A percentile compares a stretch with the other conserved stretches of the same genome.
Evolutionary conservation across 129 eudicot species (phyloP).

Genomic region (Centrapalus pauciflorus): DNA sequence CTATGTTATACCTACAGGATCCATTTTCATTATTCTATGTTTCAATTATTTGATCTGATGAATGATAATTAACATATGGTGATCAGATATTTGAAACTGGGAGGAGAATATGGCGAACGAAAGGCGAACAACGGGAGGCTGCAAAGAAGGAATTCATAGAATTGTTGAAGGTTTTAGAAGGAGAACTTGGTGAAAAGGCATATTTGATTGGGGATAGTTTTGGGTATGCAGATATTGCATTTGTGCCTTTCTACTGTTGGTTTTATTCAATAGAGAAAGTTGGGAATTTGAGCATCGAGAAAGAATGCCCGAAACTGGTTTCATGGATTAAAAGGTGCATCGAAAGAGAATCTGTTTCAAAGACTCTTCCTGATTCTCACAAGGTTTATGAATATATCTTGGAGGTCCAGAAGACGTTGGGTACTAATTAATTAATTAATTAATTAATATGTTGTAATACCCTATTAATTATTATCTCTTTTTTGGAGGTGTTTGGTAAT

Average conservation of each 20-base stretch:
- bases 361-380: slow-evolving; percentile 9
- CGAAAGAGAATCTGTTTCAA: slow-evolving; percentile 22
- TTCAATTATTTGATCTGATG: neutral
- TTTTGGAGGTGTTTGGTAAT: too few relatives aligned
- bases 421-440: too few relatives aligned
- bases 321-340: slow-evolving; percentile 28
- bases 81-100: slow-evolving; percentile 1
- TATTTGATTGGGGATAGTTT: slow-evolving; percentile 22
- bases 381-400: neutral
- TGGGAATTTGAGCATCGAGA: slow-evolving; percentile 15
- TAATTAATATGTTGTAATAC: too few relatives aligned
- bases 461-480: too few relatives aligned
- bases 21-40: neutral
- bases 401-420: neutral
- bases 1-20: neutral
- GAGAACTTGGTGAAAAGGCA: slow-evolving; percentile 18
- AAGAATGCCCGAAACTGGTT: slow-evolving; percentile 22
- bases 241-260: slow-evolving; percentile 3
- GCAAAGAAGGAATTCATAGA: slow-evolving; percentile 22
- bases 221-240: slow-evolving; percentile 24
- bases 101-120: neutral
- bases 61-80: neutral
- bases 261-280: slow-evolving; percentile 11
- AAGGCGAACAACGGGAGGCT: slow-evolving; percentile 11
- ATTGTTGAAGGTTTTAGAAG: slow-evolving; percentile 15